A percentile compares a stretch with the other conserved stretches of the same genome.
These are phyloP conservation scores for Byssothecium circinans DNA, from an alignment of 2,329 filamentous ascomycete genomes.

Conservation along the genomic window DNA sequence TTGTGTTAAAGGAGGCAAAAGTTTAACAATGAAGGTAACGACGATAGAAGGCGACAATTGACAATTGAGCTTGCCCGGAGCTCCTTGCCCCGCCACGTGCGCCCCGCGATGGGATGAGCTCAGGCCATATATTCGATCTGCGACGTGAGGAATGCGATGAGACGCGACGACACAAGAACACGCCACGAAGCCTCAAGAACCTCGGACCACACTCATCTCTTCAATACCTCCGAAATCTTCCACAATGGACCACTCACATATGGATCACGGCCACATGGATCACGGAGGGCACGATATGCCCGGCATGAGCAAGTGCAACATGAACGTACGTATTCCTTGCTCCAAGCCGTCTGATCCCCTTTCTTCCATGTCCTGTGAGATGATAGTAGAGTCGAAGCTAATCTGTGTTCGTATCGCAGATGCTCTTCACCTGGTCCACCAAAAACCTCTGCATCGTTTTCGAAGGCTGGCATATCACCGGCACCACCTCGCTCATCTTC, in stretches of 20 bases:
- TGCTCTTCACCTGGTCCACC: slow-evolving; percentile 98
- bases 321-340: slow-evolving; percentile 94
- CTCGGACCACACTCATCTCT: background rate
- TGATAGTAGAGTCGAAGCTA: slow-evolving; percentile 2
- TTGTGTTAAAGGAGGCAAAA: no score
- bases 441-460: slow-evolving; percentile 96
- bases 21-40: no score
- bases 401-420: slow-evolving; percentile 61
- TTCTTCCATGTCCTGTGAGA: background rate
- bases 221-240: background rate
- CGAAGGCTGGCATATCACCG: slow-evolving; percentile 81
- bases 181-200: background rate
- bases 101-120: slow-evolving; percentile 14
- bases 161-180: background rate
- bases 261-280: slow-evolving; percentile 53
- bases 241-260: slow-evolving; percentile 31
- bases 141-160: slow-evolving; percentile 1
- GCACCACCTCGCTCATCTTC: slow-evolving; percentile 71
- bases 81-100: slow-evolving; percentile 9
- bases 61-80: slow-evolving; percentile 2
- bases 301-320: slow-evolving; percentile 68
- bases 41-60: no score
- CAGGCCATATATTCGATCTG: slow-evolving; percentile 8
- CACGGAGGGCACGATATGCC: slow-evolving; percentile 62
- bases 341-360: background rate